Conservation (phyloP, 345 rosid species). For the Laguncularia racemosa region DNA sequence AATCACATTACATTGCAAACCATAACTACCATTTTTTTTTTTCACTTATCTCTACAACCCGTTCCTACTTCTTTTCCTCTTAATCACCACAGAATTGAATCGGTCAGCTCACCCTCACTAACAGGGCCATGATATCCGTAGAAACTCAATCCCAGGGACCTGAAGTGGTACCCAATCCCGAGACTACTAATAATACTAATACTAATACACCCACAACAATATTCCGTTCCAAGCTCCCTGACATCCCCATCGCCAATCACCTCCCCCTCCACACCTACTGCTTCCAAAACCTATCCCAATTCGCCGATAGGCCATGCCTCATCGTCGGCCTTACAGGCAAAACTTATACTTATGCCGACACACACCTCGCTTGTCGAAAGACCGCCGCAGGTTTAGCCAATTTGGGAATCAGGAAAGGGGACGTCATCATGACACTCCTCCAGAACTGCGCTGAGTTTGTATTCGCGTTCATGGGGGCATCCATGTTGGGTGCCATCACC, state of each 20-base stretch:
- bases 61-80: slow-evolving; percentile 38
- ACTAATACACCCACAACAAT: slow-evolving; percentile 14
- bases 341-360: slow-evolving; percentile 39
- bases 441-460: slow-evolving; percentile 80
- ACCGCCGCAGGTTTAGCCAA: slow-evolving; percentile 55
- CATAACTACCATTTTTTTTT: too few relatives aligned
- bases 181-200: neutral
- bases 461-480: slow-evolving; percentile 81
- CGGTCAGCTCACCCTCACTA: too few relatives aligned
- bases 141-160: too few relatives aligned
- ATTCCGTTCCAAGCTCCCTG: slow-evolving; percentile 79
- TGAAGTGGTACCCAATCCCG: too few relatives aligned
- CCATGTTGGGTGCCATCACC: slow-evolving; percentile 74
- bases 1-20: too few relatives aligned
- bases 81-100: neutral
- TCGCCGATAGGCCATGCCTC: slow-evolving; percentile 49
- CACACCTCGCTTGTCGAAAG: slow-evolving; percentile 36
- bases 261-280: slow-evolving; percentile 76
- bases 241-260: slow-evolving; percentile 60
- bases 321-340: slow-evolving; percentile 50
- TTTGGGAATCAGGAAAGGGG: slow-evolving; percentile 56
- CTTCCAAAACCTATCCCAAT: slow-evolving; percentile 37
- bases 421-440: slow-evolving; percentile 82
- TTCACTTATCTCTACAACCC: slow-evolving; percentile 40
- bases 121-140: slow-evolving; percentile 11